Base-by-base conservation (phyloP, 306 rosid genomes). In the Mucuna pruriens region DNA sequence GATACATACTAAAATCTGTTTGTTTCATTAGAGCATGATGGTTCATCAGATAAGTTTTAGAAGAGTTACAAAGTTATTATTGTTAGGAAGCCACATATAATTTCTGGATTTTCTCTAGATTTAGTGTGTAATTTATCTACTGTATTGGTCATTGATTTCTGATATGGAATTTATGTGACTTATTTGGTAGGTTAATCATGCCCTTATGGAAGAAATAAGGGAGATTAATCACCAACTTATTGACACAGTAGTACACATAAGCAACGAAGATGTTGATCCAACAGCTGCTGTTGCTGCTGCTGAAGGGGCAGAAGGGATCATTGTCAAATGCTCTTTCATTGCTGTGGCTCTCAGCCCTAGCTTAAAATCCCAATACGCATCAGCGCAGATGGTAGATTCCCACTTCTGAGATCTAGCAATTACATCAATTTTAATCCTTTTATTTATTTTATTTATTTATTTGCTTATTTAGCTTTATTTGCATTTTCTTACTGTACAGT, bases 311-410 rank as follows among this genome's bases (percentile, higher is more conserved):
- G 94, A 93, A 72, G 99, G 99, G 73, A 91, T 92, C 12, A 34
- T 95, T 74, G 96, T 95, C 80, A 95, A 90, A 85, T 95, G 97
- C 83, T 93, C 96, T 85, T 93, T 84, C 84, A 88, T 57, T 87
- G 94, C 98, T 15, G 94, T 93, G 83, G 97, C 99, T 65, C 93
- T 95, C 79, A 89, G 99, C 81, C 90, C 97, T 39, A 83, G 86
- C 86, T 85, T 93, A 87, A 95, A 95, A 85, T 87, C 90, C 2
- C 97, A 88, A 74, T 95, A 93, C 69, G 82, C 94, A 73, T 93
- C 95, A 58, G 87, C 89, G 7, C 96, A 92, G 80, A 89, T 95
- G 94, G 94, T 89, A 82, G 61, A 89, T 58, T 74, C 72, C 83
- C 67, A 46, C 48, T 64, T 64, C 16, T 64, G 71, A 17, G 57